Percentiles rank a stretch among this genome's conserved stretches.
phyloP scores from a whole-genome alignment of 352 stramenopile species.

The Globisporangium cederbergense region DNA sequence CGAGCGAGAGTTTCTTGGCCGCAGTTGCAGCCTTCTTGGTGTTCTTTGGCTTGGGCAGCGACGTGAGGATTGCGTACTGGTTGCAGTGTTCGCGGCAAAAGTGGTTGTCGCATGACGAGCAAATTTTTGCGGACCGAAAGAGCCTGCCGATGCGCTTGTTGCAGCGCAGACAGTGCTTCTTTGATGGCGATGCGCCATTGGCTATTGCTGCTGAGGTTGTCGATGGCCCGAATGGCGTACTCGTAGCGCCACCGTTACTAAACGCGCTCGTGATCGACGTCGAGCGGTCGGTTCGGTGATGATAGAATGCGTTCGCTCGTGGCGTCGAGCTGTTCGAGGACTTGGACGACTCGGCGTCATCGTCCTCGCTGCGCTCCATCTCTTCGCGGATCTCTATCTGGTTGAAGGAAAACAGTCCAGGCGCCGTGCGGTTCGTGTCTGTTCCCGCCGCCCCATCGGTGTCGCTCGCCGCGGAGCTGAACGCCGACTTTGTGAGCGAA shows the following conservation, averaged over 20 bases:
- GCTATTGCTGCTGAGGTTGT: slow-evolving; percentile 6
- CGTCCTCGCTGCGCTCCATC: slow-evolving; percentile 20
- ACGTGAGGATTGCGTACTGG: slow-evolving; percentile 24
- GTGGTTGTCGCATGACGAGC: slow-evolving; percentile 39
- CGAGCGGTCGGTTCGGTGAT: slow-evolving; percentile 1
- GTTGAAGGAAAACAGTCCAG: slow-evolving; percentile 46
- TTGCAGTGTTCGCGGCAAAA: slow-evolving; percentile 54
- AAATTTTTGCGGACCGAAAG: slow-evolving; percentile 44
- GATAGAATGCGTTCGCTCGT: neutral
- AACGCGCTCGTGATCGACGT: neutral
- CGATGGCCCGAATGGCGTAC: neutral
- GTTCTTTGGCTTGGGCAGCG: slow-evolving; percentile 16
- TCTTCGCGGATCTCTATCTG: slow-evolving; percentile 40
- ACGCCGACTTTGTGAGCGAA: slow-evolving; percentile 42
- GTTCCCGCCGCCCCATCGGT: neutral
- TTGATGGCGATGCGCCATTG: slow-evolving; percentile 16
- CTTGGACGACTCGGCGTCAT: slow-evolving; percentile 14
- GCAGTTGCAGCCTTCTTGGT: slow-evolving; percentile 3
- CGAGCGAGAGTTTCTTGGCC: slow-evolving; percentile 20
- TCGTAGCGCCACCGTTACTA: neutral
- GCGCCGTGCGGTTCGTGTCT: slow-evolving; percentile 12
- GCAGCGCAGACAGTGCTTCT: slow-evolving; percentile 38
- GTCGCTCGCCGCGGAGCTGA: slow-evolving; percentile 23
- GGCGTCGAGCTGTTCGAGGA: slow-evolving; percentile 13
- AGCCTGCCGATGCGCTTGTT: slow-evolving; percentile 37